These are phyloP conservation scores for Fraxinus pennsylvanica DNA, from an alignment of 257 asterid species.

Conservation along the genomic window DNA sequence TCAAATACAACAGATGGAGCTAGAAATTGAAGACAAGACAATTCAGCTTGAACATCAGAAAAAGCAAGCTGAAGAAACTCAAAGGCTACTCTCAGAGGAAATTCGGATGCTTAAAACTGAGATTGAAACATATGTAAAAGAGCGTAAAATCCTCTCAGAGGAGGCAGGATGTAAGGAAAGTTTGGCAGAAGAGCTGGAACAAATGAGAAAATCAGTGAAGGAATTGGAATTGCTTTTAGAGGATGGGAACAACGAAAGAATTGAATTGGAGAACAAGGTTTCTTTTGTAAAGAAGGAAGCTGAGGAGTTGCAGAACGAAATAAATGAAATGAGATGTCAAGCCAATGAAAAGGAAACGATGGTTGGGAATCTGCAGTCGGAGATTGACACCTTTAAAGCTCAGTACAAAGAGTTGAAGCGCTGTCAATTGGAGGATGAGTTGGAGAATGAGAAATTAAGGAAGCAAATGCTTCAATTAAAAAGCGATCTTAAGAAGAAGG, in stretches of 20 bases:
- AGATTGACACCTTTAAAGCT: slow-evolving; percentile 52
- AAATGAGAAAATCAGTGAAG: slow-evolving; percentile 40
- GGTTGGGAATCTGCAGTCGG: slow-evolving; percentile 42
- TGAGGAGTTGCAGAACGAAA: slow-evolving; percentile 43
- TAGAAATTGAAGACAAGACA: slow-evolving; percentile 47
- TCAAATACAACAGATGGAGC: slow-evolving; percentile 48
- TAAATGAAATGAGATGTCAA: slow-evolving; percentile 39
- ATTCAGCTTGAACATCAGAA: slow-evolving; percentile 48
- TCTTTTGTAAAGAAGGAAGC: slow-evolving; percentile 41
- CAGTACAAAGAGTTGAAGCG: slow-evolving; percentile 45
- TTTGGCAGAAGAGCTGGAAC: slow-evolving; percentile 48
- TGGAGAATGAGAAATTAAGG: slow-evolving; percentile 67
- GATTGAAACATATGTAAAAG: slow-evolving; percentile 33
- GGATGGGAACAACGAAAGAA: slow-evolving; percentile 48
- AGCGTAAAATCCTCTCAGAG: slow-evolving; percentile 40
- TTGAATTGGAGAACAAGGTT: slow-evolving; percentile 49
- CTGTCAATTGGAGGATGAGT: slow-evolving; percentile 41
- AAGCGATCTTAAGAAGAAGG: slow-evolving; percentile 59
- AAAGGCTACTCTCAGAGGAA: slow-evolving; percentile 45
- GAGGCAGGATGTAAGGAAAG: slow-evolving; percentile 43
- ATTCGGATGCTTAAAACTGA: slow-evolving; percentile 54
- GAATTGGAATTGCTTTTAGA: slow-evolving; percentile 51
- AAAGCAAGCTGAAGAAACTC: slow-evolving; percentile 46
- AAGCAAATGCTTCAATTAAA: slow-evolving; percentile 53
- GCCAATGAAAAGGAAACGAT: slow-evolving; percentile 57